Conservation (phyloP, 2,329 filamentous ascomycete genomes). For the Pseudocercospora musae region DNA sequence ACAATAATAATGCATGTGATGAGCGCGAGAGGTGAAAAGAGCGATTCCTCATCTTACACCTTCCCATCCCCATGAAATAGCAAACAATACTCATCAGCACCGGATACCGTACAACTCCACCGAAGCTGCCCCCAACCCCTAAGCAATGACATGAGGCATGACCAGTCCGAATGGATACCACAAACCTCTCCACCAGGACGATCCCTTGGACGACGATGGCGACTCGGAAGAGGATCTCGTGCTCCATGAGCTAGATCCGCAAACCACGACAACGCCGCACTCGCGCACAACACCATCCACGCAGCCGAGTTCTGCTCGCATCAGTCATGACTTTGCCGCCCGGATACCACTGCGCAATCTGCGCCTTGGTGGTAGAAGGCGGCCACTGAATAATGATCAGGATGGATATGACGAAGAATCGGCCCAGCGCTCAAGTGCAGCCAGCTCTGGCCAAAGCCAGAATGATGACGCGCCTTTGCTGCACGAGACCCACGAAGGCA, state of each 20-base stretch:
- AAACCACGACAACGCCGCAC: slow-evolving; percentile 24
- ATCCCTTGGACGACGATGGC: slow-evolving; percentile 48
- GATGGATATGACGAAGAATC: slow-evolving; percentile 55
- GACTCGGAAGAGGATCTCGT: slow-evolving; percentile 77
- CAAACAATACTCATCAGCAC: too few species aligned
- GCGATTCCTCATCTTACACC: background rate
- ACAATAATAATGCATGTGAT: slow-evolving; percentile 1
- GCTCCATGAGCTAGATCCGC: slow-evolving; percentile 73
- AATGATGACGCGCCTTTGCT: slow-evolving; percentile 76
- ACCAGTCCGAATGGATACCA: slow-evolving; percentile 46
- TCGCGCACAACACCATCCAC: slow-evolving; percentile 4
- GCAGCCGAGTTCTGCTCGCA: slow-evolving; percentile 20
- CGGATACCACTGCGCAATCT: slow-evolving; percentile 68
- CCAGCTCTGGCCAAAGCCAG: slow-evolving; percentile 49
- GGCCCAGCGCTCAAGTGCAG: slow-evolving; percentile 18
- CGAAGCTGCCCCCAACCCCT: too few species aligned
- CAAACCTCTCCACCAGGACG: slow-evolving; percentile 61
- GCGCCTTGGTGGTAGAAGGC: slow-evolving; percentile 46
- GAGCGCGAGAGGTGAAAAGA: background rate
- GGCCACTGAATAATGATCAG: slow-evolving; percentile 54
- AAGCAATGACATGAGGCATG: slow-evolving; percentile 42
- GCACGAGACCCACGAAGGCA: slow-evolving; percentile 11
- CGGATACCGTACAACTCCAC: too few species aligned
- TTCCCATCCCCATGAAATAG: too few species aligned
- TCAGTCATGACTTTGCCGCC: slow-evolving; percentile 42